phyloP scores from a whole-genome alignment of 108 stramenopile genomes.

The Cylindrotheca fusiformis region DNA sequence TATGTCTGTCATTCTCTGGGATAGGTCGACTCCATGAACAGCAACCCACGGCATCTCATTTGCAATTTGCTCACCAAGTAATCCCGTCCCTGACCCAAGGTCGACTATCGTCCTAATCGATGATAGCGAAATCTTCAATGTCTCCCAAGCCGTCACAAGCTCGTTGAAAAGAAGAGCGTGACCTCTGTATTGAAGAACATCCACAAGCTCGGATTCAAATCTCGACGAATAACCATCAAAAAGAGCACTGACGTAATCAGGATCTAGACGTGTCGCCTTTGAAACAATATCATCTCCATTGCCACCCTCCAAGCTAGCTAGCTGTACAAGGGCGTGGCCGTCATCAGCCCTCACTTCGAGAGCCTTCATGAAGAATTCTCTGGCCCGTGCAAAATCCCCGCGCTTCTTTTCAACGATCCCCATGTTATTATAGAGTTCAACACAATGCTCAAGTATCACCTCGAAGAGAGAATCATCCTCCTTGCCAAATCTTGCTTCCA shows the following conservation, averaged over 20 bases:
- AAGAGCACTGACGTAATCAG: conserved; percentile 15
- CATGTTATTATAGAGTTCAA: conserved; percentile 10
- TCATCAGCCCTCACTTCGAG: conserved; percentile 5
- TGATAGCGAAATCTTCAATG: neutral
- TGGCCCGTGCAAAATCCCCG: neutral
- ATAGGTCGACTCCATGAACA: conserved; percentile 9
- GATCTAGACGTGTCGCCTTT: neutral
- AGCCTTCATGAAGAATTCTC: conserved; percentile 1
- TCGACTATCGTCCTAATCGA: conserved; percentile 1
- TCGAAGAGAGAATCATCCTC: neutral
- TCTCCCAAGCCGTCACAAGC: neutral
- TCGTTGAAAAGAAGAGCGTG: conserved; percentile 8
- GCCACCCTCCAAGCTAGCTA: conserved; percentile 8
- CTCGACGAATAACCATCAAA: conserved; percentile 19
- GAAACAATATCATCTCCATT: conserved; percentile 5
- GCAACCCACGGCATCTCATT: neutral
- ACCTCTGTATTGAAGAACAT: conserved; percentile 11
- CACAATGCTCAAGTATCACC: neutral
- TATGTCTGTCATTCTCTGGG: conserved; percentile 11
- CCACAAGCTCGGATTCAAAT: conserved; percentile 16
- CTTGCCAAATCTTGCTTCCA: neutral
- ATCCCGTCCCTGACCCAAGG: conserved; percentile 18
- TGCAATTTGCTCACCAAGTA: conserved; percentile 5
- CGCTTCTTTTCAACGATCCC: conserved; percentile 6
- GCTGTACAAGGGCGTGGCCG: conserved; percentile 12